Percentiles rank a stretch among this genome's conserved stretches.
phyloP scores from a whole-genome alignment of 2,329 filamentous ascomycete genomes.

The Exophiala calicioides region DNA sequence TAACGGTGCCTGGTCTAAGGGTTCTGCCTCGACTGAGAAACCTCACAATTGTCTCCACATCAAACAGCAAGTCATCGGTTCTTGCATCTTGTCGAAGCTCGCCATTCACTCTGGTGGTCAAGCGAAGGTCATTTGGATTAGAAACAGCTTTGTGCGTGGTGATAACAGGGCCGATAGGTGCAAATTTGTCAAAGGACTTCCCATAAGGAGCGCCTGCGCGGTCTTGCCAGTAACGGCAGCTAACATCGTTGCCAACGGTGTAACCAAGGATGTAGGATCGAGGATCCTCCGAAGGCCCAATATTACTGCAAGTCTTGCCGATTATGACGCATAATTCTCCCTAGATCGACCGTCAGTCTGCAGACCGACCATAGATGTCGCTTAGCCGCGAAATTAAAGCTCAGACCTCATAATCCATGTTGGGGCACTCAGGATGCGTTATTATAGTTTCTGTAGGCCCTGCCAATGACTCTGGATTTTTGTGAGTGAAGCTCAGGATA shows the following conservation, averaged over 20 bases:
- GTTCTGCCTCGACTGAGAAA: constrained; percentile 41
- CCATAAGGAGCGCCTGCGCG: constrained; percentile 14
- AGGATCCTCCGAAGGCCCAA: constrained; percentile 42
- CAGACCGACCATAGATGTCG: no score
- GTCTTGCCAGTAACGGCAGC: constrained; percentile 38
- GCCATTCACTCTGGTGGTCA: constrained; percentile 40
- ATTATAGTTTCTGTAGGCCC: constrained; percentile 37
- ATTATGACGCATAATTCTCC: constrained; percentile 48
- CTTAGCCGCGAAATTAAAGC: no score
- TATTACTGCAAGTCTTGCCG: constrained; percentile 53
- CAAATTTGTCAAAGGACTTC: constrained; percentile 58
- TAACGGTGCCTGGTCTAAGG: constrained; percentile 38
- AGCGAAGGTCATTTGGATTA: constrained; percentile 35
- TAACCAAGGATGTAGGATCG: constrained; percentile 43
- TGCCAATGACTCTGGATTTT: constrained; percentile 32
- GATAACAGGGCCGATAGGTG: constrained; percentile 55
- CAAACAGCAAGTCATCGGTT: constrained; percentile 42
- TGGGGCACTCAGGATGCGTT: constrained; percentile 42
- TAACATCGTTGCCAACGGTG: constrained; percentile 43
- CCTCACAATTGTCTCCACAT: constrained; percentile 38
- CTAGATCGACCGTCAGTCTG: no score
- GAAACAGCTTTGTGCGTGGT: constrained; percentile 38
- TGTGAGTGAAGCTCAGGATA: no score
- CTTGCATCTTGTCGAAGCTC: constrained; percentile 39
- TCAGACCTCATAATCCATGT: constrained; percentile 17